Evolutionary conservation across 139 green algal species (phyloP), one percentile per base, ranked within the genome.

Genomic region (Mesotaenium endlicherianum): DNA sequence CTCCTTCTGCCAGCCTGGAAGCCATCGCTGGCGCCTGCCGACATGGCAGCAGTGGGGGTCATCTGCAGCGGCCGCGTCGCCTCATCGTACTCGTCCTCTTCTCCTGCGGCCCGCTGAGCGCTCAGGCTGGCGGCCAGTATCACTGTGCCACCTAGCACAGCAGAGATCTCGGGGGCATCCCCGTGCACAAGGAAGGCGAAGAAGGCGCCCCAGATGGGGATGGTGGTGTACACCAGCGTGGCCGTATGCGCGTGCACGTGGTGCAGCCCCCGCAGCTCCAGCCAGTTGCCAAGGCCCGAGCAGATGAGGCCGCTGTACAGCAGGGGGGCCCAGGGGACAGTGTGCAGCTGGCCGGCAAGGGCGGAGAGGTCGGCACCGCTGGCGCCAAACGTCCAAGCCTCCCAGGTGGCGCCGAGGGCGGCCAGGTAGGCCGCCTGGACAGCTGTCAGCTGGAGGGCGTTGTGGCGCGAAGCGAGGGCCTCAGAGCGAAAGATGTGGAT

Each of bases 191-290:
- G 60, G 75, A 77, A 87, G 30, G 40, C 31, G 47, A 80, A 86
- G 44, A 84, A 87, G 2, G 57, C 81, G 16, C 81, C 81, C 81
- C 81, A 87, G 39, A 87, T 3, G 31, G 81, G 81, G 39, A 87
- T 87, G 75, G 81, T 87, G 34, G 72, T 87, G 57, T 87, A 87
- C 34, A 87, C 81, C 20, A 87, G 44, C 39, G 75, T 80, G 26
- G 70, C 81, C 30, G 81, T 87, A 39, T 76, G 75, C 17, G 81
- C 81, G 3, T 81, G 72, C 31, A 84, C 71, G 16, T 31, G 30
- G 26, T 47, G 17, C 8, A 87, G 81, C 3, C 60, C 70, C 43
- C 87, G 14, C 4, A 87, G 76, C 81, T 87, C 81, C 31, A 86
- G 11, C 81, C 44, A 82, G 36, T 70, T 34, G 81, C 81, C 87